Conservation (phyloP, 23 red algal genomes). For the Gracilaria vermiculophylla region DNA sequence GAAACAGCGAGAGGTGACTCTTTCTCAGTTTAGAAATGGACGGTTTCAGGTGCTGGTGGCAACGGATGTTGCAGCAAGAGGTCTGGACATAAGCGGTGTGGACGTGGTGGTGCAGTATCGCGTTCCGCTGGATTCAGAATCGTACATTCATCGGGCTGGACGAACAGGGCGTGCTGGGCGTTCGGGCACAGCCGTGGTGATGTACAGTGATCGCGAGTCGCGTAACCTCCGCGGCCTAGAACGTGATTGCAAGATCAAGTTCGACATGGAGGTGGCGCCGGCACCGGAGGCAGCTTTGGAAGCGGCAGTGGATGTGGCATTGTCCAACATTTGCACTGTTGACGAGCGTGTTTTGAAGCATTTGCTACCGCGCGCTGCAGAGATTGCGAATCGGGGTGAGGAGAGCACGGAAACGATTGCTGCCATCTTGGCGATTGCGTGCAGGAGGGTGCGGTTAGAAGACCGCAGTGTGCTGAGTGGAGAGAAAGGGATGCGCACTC, state of each 20-base stretch:
- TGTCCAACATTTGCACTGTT: slow-evolving; percentile 47
- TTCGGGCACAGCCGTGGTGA: slow-evolving; percentile 81
- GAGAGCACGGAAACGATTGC: slow-evolving; percentile 52
- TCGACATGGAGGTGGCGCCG: slow-evolving; percentile 86
- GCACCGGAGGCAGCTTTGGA: slow-evolving; percentile 70
- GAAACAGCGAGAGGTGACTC: slow-evolving; percentile 85
- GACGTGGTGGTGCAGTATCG: slow-evolving; percentile 94
- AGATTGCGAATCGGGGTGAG: slow-evolving; percentile 47
- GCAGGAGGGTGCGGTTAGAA: slow-evolving; percentile 53
- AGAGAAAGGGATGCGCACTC: slow-evolving; percentile 76
- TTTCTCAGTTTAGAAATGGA: slow-evolving; percentile 85
- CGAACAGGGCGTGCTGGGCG: slow-evolving; percentile 91
- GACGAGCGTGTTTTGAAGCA: slow-evolving; percentile 50
- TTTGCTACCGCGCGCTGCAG: slow-evolving; percentile 34
- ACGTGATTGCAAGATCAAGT: slow-evolving; percentile 71
- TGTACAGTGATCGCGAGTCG: slow-evolving; percentile 82
- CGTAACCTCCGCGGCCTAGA: slow-evolving; percentile 62
- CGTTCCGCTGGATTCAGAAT: slow-evolving; percentile 79
- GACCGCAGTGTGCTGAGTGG: slow-evolving; percentile 84
- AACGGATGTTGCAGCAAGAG: slow-evolving; percentile 97
- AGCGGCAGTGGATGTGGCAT: slow-evolving; percentile 65
- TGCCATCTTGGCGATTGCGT: slow-evolving; percentile 78
- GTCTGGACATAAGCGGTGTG: slow-evolving; percentile 91
- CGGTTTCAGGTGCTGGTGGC: slow-evolving; percentile 92
- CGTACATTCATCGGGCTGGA: slow-evolving; percentile 93